Evolutionary conservation across 1,284 basidiomycete species (phyloP).

Genomic region (Wolfiporia cocos): DNA sequence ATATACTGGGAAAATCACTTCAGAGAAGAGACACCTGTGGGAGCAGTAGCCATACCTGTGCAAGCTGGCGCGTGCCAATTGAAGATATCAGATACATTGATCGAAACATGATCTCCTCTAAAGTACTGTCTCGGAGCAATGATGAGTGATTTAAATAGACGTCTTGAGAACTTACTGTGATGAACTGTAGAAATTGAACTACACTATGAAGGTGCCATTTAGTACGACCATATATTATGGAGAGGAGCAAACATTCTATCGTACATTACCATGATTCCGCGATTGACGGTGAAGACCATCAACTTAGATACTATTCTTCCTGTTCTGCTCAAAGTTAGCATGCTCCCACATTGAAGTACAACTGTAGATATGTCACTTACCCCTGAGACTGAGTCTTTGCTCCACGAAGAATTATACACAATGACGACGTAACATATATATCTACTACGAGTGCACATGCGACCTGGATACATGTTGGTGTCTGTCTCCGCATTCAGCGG

Average conservation of each 20-base stretch:
- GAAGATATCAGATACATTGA: conserved; percentile 1
- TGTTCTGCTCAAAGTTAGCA: background rate
- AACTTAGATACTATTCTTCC: background rate
- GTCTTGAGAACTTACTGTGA: conserved; percentile 1
- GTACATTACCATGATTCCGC: conserved; percentile 1
- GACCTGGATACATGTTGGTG: background rate
- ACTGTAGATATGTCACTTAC: no score
- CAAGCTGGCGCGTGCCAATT: conserved; percentile 3
- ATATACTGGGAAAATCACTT: background rate
- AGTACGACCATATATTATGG: background rate
- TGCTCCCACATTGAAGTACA: no score
- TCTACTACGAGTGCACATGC: background rate
- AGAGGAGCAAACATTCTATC: background rate
- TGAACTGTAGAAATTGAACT: conserved; percentile 2
- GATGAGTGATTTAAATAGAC: background rate
- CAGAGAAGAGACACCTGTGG: no score
- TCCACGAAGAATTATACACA: background rate
- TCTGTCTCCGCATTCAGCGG: no score
- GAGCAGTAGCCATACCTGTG: background rate
- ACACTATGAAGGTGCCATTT: background rate
- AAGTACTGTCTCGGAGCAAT: background rate
- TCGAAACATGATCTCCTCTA: background rate
- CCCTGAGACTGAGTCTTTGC: background rate
- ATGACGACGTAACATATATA: background rate
- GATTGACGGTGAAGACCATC: conserved; percentile 1